phyloP scores from a whole-genome alignment of 2,329 filamentous ascomycete genomes.

The Penicillium sp. region DNA sequence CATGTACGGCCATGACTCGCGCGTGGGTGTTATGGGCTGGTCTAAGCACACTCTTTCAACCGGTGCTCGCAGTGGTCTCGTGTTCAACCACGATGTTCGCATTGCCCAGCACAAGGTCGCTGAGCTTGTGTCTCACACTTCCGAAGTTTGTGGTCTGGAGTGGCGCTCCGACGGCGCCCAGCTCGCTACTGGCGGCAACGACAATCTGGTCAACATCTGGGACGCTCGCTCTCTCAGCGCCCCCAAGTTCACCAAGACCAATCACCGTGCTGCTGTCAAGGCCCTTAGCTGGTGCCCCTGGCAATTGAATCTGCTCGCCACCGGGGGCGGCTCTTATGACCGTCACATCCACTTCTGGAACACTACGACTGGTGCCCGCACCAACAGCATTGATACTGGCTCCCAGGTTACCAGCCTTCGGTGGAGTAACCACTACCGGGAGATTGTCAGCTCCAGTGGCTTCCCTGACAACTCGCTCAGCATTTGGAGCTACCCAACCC shows the following conservation, averaged over 20 bases:
- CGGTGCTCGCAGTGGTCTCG: conserved; percentile 86
- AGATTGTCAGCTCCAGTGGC: conserved; percentile 95
- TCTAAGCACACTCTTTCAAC: conserved; percentile 97
- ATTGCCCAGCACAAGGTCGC: conserved; percentile 97
- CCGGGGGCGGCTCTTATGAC: conserved; percentile 93
- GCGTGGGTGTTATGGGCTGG: conserved; percentile 98
- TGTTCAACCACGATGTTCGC: conserved; percentile 98
- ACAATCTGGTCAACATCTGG: conserved; percentile 99
- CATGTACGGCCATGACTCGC: conserved; percentile 96
- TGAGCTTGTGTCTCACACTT: conserved; percentile 94
- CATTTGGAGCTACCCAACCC: conserved; percentile 97
- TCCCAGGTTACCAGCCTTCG: conserved; percentile 94
- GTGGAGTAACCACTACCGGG: conserved; percentile 96
- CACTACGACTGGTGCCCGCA: conserved; percentile 91
- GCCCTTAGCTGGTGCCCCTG: conserved; percentile 98
- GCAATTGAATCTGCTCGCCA: conserved; percentile 95
- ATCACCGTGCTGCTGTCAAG: conserved; percentile 98
- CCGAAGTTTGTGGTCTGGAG: conserved; percentile 95
- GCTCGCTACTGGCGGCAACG: conserved; percentile 94
- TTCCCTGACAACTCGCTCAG: conserved; percentile 99
- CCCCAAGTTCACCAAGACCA: conserved; percentile 99
- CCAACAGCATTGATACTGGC: conserved; percentile 98
- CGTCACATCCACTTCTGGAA: conserved; percentile 99
- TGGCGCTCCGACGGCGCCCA: conserved; percentile 96
- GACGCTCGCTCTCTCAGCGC: conserved; percentile 89